phyloP scores from a whole-genome alignment of 1,284 basidiomycete genomes.

The Singerocomus inundabilis region DNA sequence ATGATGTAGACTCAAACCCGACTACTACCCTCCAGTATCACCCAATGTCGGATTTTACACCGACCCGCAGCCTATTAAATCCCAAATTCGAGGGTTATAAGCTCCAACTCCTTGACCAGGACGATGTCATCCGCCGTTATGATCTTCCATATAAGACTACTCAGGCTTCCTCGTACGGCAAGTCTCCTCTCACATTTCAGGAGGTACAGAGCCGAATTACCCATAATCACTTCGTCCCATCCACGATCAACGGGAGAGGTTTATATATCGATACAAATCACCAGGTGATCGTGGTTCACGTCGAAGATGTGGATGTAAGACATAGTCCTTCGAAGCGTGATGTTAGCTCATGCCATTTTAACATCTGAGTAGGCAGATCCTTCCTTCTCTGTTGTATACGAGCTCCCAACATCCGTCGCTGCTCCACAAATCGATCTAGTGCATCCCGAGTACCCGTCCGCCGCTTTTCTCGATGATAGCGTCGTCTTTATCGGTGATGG shows the following conservation, averaged over 20 bases:
- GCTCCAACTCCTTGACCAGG: slow-evolving; percentile 58
- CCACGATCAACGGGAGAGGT: slow-evolving; percentile 45
- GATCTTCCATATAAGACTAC: slow-evolving; percentile 51
- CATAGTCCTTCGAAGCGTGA: slow-evolving; percentile 1
- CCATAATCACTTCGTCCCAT: slow-evolving; percentile 77
- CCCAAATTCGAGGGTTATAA: slow-evolving; percentile 85
- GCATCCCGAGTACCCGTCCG: slow-evolving; percentile 77
- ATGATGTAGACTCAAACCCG: too few relatives aligned
- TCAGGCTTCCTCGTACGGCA: slow-evolving; percentile 61
- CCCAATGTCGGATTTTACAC: slow-evolving; percentile 37
- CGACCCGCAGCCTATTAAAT: slow-evolving; percentile 58
- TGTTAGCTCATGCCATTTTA: slow-evolving; percentile 19
- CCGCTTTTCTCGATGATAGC: slow-evolving; percentile 51
- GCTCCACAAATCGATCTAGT: slow-evolving; percentile 36
- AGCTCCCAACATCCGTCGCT: slow-evolving; percentile 55
- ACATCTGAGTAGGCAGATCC: slow-evolving; percentile 50
- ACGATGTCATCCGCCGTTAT: slow-evolving; percentile 50
- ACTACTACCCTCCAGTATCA: neutral
- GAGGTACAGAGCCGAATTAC: slow-evolving; percentile 83
- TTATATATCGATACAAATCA: slow-evolving; percentile 73
- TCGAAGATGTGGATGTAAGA: slow-evolving; percentile 61
- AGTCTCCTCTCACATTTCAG: slow-evolving; percentile 64
- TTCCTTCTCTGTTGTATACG: slow-evolving; percentile 55
- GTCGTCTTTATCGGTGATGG: slow-evolving; percentile 72
- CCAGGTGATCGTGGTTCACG: slow-evolving; percentile 58